Evolutionary conservation across 1,139 yeast species (phyloP), one percentile per base, ranked within the genome.

Genomic region (Yamadazyma sp.): DNA sequence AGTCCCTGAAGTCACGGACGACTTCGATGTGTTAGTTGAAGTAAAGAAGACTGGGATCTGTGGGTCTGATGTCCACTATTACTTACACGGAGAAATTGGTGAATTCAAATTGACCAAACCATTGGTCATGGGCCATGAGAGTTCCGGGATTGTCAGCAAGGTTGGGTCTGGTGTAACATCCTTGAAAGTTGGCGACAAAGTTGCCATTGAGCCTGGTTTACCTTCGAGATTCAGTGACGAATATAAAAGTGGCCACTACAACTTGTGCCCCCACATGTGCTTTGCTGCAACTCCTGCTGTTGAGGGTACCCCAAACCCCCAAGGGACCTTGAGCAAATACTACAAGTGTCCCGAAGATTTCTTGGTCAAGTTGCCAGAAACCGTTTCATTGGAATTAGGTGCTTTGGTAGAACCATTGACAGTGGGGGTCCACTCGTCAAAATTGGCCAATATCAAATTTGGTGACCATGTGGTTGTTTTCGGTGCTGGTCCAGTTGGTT

Each of bases 401-500:
- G 96, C 96, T 1, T 63, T 88, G 59, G 86, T 85, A 29, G 97
- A 89, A 66, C 97, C 97, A 28, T 68, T 88, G 53, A 74, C 87
- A 20, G 96, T 89, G 34, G 96, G 87, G 29, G 87, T 89, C 9
- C 95, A 87, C 53, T 92, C 92, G 4, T 74, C 82, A 44, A 84
- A 81, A 59, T 72, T 80, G 43, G 87, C 85, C n/a, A 73, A 73
- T 24, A 69, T 86, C 41, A 72, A 66, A 33, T 79, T 85, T 48
- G 95, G 94, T 45, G 94, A 87, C 46, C 70, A 76, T 10, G 87
- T 83, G 18, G 81, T 82, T 30, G 85, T 89, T 4, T 84, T 86
- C 51, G 97, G 97, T 38, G 96, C 96, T 23, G 97, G 97, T 10
- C 96, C 97, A 8, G 92, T 89, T 46, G 97, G 97, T 27, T 65